Percentiles rank a stretch among this genome's conserved stretches.
Conservation (phyloP, 345 rosid genomes). For the Brassica nigra region DNA sequence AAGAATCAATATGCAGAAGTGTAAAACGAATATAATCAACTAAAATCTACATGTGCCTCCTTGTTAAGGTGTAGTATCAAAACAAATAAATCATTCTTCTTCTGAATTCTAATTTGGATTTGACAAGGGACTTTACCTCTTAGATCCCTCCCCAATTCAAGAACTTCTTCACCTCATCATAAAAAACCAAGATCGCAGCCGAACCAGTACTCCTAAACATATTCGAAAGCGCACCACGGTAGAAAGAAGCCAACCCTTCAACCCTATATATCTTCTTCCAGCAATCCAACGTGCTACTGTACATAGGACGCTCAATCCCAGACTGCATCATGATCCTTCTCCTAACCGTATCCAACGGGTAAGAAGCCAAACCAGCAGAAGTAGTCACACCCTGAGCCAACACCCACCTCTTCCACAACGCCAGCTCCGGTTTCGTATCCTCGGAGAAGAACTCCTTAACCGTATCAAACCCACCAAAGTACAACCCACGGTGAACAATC, state of each 20-base stretch:
- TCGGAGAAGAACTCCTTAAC: slow-evolving; percentile 70
- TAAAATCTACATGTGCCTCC: slow-evolving; percentile 29
- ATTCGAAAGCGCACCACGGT: slow-evolving; percentile 83
- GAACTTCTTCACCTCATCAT: slow-evolving; percentile 84
- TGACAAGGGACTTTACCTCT: slow-evolving; percentile 16
- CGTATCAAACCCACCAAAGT: slow-evolving; percentile 94
- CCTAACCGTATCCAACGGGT: slow-evolving; percentile 87
- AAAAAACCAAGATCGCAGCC: slow-evolving; percentile 90
- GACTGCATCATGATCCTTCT: slow-evolving; percentile 98
- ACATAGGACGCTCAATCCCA: slow-evolving; percentile 77
- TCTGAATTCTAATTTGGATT: slow-evolving; percentile 11
- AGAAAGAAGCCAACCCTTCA: slow-evolving; percentile 80
- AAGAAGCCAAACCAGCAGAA: slow-evolving; percentile 82
- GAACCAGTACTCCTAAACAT: slow-evolving; percentile 91
- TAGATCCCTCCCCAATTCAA: slow-evolving; percentile 75
- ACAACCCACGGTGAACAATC: slow-evolving; percentile 79
- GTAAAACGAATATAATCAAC: slow-evolving; percentile 30
- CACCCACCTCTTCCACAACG: slow-evolving; percentile 84
- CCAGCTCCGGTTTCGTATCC: slow-evolving; percentile 57
- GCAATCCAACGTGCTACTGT: slow-evolving; percentile 66
- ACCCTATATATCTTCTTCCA: slow-evolving; percentile 77
- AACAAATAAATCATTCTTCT: slow-evolving; percentile 32
- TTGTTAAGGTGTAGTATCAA: slow-evolving; percentile 30
- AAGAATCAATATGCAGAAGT: slow-evolving; percentile 35
- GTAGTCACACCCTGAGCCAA: slow-evolving; percentile 92